Conservation (phyloP, 768 basidiomycete species). For the Tulasnella sp. region DNA sequence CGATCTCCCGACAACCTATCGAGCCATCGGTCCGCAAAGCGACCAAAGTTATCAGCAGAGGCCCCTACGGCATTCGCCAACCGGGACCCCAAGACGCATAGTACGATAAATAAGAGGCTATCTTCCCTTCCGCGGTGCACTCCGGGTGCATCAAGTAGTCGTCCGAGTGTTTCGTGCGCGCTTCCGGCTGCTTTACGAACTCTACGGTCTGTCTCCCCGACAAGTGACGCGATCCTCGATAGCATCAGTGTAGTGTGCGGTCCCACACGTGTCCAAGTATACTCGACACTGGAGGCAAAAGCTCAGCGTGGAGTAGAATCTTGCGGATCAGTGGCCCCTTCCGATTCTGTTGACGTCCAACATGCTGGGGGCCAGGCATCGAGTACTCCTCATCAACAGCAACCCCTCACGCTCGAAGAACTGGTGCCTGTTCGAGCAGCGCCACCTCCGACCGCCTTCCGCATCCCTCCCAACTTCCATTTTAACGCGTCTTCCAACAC, state of each 20-base stretch:
- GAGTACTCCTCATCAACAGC: neutral
- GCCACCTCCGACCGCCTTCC: neutral
- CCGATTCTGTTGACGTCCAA: neutral
- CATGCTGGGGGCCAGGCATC: neutral
- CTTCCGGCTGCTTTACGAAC: too few species aligned
- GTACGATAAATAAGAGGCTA: too few species aligned
- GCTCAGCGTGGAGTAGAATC: neutral
- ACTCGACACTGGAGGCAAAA: neutral
- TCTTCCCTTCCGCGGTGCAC: too few species aligned
- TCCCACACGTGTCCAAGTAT: neutral
- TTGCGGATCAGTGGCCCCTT: neutral
- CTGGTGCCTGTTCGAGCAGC: neutral
- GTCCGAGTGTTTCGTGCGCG: too few species aligned
- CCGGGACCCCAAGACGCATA: neutral
- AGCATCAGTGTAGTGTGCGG: neutral
- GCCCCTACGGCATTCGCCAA: neutral
- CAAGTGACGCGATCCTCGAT: neutral
- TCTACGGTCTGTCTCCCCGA: neutral
- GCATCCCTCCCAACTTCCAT: constrained; percentile 6
- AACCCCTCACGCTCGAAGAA: neutral
- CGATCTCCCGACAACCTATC: neutral
- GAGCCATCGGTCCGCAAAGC: neutral
- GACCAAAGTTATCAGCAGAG: neutral
- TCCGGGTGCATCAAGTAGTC: too few species aligned
- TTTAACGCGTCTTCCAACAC: neutral